A percentile compares a stretch with the other conserved stretches of the same genome.
Evolutionary conservation across 2,329 filamentous ascomycete species (phyloP).

Genomic region (Lachnellula occidentalis): DNA sequence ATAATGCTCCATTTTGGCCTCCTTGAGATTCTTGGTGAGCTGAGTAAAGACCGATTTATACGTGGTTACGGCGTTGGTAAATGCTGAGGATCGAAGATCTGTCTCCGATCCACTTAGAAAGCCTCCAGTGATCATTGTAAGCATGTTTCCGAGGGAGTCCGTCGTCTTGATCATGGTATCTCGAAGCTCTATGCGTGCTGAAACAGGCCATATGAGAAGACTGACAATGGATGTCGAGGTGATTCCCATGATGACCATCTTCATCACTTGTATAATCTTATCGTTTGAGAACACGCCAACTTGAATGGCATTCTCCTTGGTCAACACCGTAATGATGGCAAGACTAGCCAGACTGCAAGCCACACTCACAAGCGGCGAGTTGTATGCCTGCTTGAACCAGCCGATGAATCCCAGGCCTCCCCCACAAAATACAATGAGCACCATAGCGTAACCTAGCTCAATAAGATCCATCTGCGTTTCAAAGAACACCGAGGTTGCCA

Average conservation of each 20-base stretch:
- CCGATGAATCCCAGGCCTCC: slow-evolving; percentile 82
- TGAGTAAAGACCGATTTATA: slow-evolving; percentile 64
- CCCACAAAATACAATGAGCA: slow-evolving; percentile 78
- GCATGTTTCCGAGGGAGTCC: slow-evolving; percentile 70
- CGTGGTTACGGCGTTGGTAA: slow-evolving; percentile 52
- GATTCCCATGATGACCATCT: slow-evolving; percentile 78
- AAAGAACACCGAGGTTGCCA: slow-evolving; percentile 81
- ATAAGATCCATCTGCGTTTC: slow-evolving; percentile 61
- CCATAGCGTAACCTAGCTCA: slow-evolving; percentile 68
- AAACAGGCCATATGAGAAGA: slow-evolving; percentile 70
- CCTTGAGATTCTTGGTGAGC: slow-evolving; percentile 71
- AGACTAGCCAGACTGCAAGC: slow-evolving; percentile 82
- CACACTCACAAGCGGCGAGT: slow-evolving; percentile 75
- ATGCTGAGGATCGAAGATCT: slow-evolving; percentile 63
- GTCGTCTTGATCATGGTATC: slow-evolving; percentile 70
- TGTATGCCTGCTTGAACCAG: slow-evolving; percentile 77
- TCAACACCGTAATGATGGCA: slow-evolving; percentile 82
- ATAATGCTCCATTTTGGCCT: slow-evolving; percentile 88
- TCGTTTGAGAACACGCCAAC: slow-evolving; percentile 73
- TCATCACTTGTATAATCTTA: slow-evolving; percentile 76
- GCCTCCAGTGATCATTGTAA: slow-evolving; percentile 73
- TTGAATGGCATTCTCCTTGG: slow-evolving; percentile 85
- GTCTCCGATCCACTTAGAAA: slow-evolving; percentile 81
- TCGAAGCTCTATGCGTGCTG: slow-evolving; percentile 68
- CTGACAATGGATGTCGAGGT: slow-evolving; percentile 67